Conservation (phyloP, 176 grass and related monocot species). For the Rhynchospora tenuis region DNA sequence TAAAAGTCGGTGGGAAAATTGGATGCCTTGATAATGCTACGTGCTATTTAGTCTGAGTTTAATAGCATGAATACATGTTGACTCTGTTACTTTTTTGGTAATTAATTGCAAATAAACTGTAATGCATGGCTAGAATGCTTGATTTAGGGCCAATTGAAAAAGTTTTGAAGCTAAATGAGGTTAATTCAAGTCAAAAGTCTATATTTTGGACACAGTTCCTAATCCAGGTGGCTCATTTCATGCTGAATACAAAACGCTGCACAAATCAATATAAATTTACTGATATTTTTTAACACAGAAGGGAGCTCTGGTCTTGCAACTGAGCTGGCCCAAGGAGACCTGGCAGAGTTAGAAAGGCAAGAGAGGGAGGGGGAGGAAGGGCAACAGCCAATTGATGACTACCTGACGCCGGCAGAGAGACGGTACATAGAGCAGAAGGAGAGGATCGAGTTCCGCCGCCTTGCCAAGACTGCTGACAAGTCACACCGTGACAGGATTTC, state of each 20-base stretch:
- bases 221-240: not conserved
- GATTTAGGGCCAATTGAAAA: not conserved
- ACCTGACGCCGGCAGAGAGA: slow-evolving; percentile 64
- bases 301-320: slow-evolving; percentile 36
- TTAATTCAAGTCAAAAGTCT: not conserved
- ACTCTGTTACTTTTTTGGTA: not conserved
- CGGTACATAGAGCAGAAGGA: slow-evolving; percentile 81
- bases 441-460: slow-evolving; percentile 48
- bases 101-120: not conserved
- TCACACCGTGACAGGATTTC: slow-evolving; percentile 74
- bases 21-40: not conserved
- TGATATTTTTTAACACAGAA: slow-evolving; percentile 19
- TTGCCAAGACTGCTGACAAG: slow-evolving; percentile 74
- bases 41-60: not conserved
- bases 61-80: not conserved
- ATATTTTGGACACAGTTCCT: not conserved
- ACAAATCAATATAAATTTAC: not conserved
- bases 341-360: not conserved
- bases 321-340: not conserved
- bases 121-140: not conserved
- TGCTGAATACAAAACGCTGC: not conserved
- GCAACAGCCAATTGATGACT: slow-evolving; percentile 30
- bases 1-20: not conserved
- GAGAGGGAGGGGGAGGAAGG: slow-evolving; percentile 41
- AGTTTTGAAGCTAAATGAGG: not conserved